These are phyloP conservation scores for Hypocrella siamensis DNA, from an alignment of 2,329 filamentous ascomycete species.

Conservation along the genomic window DNA sequence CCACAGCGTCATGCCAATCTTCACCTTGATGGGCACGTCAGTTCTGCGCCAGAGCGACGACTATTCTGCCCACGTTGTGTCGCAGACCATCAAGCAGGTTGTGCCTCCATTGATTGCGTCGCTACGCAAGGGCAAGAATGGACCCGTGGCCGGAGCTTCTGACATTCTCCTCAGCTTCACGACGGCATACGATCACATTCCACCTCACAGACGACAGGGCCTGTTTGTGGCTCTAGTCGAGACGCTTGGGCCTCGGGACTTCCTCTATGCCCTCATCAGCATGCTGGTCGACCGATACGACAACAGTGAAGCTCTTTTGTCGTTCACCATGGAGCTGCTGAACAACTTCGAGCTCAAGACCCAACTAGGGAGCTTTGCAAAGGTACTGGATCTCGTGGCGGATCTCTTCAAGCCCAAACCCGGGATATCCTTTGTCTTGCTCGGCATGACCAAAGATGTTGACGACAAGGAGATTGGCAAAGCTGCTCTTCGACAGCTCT, in stretches of 20 bases:
- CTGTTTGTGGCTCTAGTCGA: slow-evolving; percentile 75
- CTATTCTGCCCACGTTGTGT: slow-evolving; percentile 91
- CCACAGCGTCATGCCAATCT: slow-evolving; percentile 97
- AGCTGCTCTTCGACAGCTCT: slow-evolving; percentile 37
- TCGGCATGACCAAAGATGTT: slow-evolving; percentile 38
- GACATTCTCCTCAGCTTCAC: slow-evolving; percentile 93
- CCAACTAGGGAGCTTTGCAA: slow-evolving; percentile 66
- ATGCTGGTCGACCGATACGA: slow-evolving; percentile 87
- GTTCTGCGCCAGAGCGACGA: slow-evolving; percentile 88
- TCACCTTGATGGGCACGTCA: slow-evolving; percentile 92
- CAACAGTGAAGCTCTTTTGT: slow-evolving; percentile 53
- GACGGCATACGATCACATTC: slow-evolving; percentile 91
- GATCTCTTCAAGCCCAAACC: slow-evolving; percentile 67
- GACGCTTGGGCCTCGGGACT: slow-evolving; percentile 73
- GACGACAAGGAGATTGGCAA: slow-evolving; percentile 32
- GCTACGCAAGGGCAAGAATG: slow-evolving; percentile 64
- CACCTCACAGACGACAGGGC: slow-evolving; percentile 64
- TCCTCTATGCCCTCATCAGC: slow-evolving; percentile 71
- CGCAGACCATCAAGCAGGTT: slow-evolving; percentile 86
- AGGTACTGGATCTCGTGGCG: slow-evolving; percentile 57
- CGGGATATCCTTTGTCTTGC: slow-evolving; percentile 53
- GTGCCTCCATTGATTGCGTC: slow-evolving; percentile 83
- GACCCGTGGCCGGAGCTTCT: slow-evolving; percentile 64
- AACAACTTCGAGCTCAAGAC: slow-evolving; percentile 55
- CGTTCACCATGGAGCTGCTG: slow-evolving; percentile 63